Percentiles rank a stretch among this genome's conserved stretches.
These are phyloP conservation scores for Ustilago trichophora DNA, from an alignment of 1,284 basidiomycete genomes.

Conservation along the genomic window DNA sequence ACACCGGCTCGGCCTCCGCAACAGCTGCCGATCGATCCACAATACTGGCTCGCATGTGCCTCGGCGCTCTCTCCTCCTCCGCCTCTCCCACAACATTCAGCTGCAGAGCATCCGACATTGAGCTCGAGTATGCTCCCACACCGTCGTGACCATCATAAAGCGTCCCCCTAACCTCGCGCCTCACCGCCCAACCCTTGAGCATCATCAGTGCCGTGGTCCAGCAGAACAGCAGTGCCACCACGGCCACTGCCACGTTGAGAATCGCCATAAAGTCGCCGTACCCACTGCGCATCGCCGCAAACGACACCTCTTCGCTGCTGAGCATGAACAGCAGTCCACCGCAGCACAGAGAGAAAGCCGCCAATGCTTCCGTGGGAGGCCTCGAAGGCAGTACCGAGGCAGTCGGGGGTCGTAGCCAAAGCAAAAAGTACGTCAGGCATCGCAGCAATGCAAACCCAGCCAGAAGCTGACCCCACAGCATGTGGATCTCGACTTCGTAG, in stretches of 20 bases:
- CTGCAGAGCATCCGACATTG: slow-evolving; percentile 13
- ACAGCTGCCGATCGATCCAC: background rate
- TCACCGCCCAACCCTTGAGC: slow-evolving; percentile 59
- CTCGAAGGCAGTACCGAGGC: slow-evolving; percentile 79
- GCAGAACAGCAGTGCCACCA: slow-evolving; percentile 58
- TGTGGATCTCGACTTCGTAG: slow-evolving; percentile 83
- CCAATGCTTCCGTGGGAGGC: slow-evolving; percentile 90
- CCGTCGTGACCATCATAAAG: background rate
- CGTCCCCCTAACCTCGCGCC: slow-evolving; percentile 31
- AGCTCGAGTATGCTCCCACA: no score
- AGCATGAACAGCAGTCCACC: slow-evolving; percentile 93
- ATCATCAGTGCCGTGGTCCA: slow-evolving; percentile 56
- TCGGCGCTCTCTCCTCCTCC: slow-evolving; percentile 9
- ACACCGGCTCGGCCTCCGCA: slow-evolving; percentile 18
- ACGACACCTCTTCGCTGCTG: slow-evolving; percentile 86
- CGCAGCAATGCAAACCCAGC: slow-evolving; percentile 79
- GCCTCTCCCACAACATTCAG: slow-evolving; percentile 8
- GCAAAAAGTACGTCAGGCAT: slow-evolving; percentile 90
- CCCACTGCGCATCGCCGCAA: slow-evolving; percentile 88
- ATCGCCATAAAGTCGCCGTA: slow-evolving; percentile 77
- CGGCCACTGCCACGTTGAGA: slow-evolving; percentile 58
- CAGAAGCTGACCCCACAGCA: slow-evolving; percentile 92
- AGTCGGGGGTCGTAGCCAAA: slow-evolving; percentile 77
- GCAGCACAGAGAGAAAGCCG: slow-evolving; percentile 83
- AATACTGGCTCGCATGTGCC: slow-evolving; percentile 30